phyloP scores from a whole-genome alignment of 331 rosid genomes.

The Quercus lobata region DNA sequence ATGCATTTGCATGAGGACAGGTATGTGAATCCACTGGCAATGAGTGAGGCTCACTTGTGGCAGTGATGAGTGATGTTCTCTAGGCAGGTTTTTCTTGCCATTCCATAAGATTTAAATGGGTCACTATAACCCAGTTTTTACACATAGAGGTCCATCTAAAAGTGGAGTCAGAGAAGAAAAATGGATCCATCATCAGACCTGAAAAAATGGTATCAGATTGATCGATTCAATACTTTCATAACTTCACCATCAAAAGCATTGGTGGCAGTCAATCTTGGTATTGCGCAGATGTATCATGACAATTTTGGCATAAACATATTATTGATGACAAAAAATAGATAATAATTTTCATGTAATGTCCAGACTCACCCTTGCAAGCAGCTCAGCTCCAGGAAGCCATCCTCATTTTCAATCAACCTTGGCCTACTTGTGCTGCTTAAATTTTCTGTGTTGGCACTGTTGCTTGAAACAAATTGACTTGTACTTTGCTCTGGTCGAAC shows the following conservation, averaged over 20 bases:
- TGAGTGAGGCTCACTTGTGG: too few relatives aligned
- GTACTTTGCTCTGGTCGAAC: conserved; percentile 34
- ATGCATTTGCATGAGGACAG: too few relatives aligned
- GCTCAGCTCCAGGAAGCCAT: conserved; percentile 66
- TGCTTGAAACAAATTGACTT: conserved; percentile 24
- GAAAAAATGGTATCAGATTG: not conserved
- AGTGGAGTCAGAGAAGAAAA: too few relatives aligned
- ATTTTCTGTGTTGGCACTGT: conserved; percentile 30
- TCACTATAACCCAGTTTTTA: too few relatives aligned
- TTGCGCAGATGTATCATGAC: not conserved
- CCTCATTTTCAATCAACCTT: conserved; percentile 28
- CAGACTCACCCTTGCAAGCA: conserved; percentile 41
- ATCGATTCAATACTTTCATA: not conserved
- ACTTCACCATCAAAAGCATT: not conserved
- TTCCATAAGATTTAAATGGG: too few relatives aligned
- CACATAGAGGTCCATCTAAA: too few relatives aligned
- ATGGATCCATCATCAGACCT: too few relatives aligned
- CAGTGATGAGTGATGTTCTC: too few relatives aligned
- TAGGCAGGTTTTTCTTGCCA: too few relatives aligned
- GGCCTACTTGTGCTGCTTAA: conserved; percentile 24
- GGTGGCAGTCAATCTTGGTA: not conserved
- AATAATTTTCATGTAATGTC: not conserved
- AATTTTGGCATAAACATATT: not conserved
- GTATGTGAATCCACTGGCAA: too few relatives aligned
- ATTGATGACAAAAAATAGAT: too few relatives aligned